Evolutionary conservation across 345 rosid species (phyloP), one percentile per base, ranked within the genome.

Genomic region (Ricinus communis): DNA sequence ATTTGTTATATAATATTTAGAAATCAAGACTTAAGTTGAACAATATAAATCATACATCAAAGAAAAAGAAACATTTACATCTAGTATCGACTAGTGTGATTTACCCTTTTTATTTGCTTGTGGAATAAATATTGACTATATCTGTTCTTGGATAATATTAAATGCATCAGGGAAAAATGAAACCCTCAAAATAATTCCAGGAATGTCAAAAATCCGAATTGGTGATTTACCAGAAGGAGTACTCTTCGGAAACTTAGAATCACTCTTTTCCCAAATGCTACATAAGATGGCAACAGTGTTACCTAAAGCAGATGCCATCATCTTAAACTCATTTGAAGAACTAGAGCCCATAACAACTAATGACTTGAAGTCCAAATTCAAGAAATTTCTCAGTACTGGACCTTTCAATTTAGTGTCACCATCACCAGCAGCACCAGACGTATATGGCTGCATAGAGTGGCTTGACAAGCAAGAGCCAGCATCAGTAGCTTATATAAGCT

Each of bases 201-300:
- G 87, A 56, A 68, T 81, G 85, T 79, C 83, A 3, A 79, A 76
- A 41, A 24, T 78, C 27, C 73, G 60, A 36, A 30, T 71, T 21
- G 1, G 71, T 18, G 87, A 81, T 76, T 64, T 84, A 70, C 85
- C 81, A 3, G 85, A 84, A 73, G 87, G 83, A 49, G 65, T 79
- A 38, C 62, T 81, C 11, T 72, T 62, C 46, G 86, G 86, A 21
- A 71, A 81, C 64, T 36, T 74, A 21, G 71, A 76, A 1, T 81
- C 87, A 14, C 9, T 71, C 55, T 81, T 84, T 70, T 81, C 87
- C 54, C 3, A 18, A 30, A 81, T 79, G 81, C 77, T 81, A 25
- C 74, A 64, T 45, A 69, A 66, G 54, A 81, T 85, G 89, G 82
- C 78, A 58, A n/a, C 14, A 18, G 30, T 49, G 3, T 68, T 83